These are phyloP conservation scores for Rhizophagus prolifer DNA, from an alignment of 192 early-diverging fungal species.

Conservation along the genomic window DNA sequence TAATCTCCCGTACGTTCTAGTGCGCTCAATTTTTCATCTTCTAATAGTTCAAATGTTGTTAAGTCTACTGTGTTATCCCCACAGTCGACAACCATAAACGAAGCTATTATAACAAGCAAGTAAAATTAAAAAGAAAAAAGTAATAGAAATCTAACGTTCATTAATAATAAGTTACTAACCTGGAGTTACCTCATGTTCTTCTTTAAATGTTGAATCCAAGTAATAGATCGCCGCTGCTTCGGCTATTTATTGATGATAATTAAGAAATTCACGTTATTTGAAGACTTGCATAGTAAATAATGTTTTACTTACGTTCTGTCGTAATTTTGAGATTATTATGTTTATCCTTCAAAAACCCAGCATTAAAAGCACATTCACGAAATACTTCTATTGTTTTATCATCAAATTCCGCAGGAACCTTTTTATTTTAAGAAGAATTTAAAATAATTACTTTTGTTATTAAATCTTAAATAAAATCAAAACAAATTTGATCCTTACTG, in stretches of 20 bases:
- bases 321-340: neutral
- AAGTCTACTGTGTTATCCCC: constrained; percentile 61
- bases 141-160: no score
- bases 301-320: neutral
- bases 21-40: constrained; percentile 43
- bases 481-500: neutral
- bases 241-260: neutral
- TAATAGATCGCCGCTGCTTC: constrained; percentile 29
- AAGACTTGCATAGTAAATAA: neutral
- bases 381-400: neutral
- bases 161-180: no score
- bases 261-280: neutral
- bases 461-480: neutral
- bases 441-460: no score
- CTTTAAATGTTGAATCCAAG: neutral
- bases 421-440: neutral
- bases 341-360: neutral
- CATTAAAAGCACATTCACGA: constrained; percentile 9
- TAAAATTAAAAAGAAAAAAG: no score
- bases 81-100: constrained; percentile 59
- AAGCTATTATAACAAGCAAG: neutral
- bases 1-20: constrained; percentile 50
- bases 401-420: constrained; percentile 1
- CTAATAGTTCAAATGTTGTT: constrained; percentile 36
- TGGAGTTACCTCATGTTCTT: neutral